Conservation (phyloP, 2,329 filamentous ascomycete genomes). For the Monosporascus sp. region DNA sequence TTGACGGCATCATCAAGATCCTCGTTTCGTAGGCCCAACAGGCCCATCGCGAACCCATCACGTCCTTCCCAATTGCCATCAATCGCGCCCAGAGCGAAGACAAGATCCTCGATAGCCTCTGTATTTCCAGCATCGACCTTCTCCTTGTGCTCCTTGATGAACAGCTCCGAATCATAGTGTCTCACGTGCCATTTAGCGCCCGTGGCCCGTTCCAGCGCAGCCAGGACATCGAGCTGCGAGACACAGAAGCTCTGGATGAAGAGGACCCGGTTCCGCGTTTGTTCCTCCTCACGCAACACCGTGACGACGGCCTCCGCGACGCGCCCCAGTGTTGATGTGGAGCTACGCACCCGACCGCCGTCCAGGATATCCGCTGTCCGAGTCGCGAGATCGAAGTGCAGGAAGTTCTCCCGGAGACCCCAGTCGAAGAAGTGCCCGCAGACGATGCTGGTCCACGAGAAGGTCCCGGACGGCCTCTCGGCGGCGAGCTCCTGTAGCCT, state of each 20-base stretch:
- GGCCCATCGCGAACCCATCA: slow-evolving; percentile 42
- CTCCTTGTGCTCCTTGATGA: slow-evolving; percentile 32
- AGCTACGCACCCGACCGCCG: slow-evolving; percentile 26
- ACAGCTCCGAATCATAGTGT: slow-evolving; percentile 33
- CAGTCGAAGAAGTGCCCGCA: slow-evolving; percentile 39
- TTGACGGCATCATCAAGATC: slow-evolving; percentile 38
- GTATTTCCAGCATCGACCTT: slow-evolving; percentile 33
- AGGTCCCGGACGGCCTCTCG: slow-evolving; percentile 9
- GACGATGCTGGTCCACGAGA: slow-evolving; percentile 34
- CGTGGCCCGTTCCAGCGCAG: slow-evolving; percentile 28
- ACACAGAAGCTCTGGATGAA: slow-evolving; percentile 38
- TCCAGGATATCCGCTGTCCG: slow-evolving; percentile 30
- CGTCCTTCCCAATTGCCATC: slow-evolving; percentile 44
- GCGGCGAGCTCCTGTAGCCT: slow-evolving; percentile 24
- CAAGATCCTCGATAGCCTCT: slow-evolving; percentile 40
- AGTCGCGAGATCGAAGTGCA: slow-evolving; percentile 29
- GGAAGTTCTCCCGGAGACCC: slow-evolving; percentile 30
- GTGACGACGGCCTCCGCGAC: slow-evolving; percentile 29
- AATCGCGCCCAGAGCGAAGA: slow-evolving; percentile 43
- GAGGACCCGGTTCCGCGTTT: slow-evolving; percentile 29
- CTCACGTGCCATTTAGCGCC: slow-evolving; percentile 25
- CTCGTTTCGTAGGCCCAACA: slow-evolving; percentile 42
- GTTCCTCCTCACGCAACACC: slow-evolving; percentile 23
- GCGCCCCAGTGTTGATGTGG: slow-evolving; percentile 30
- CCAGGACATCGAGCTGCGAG: slow-evolving; percentile 30